Percentiles rank a stretch among this genome's conserved stretches.
Evolutionary conservation across 257 asterid genomes (phyloP).

Genomic region (Catharanthus roseus): DNA sequence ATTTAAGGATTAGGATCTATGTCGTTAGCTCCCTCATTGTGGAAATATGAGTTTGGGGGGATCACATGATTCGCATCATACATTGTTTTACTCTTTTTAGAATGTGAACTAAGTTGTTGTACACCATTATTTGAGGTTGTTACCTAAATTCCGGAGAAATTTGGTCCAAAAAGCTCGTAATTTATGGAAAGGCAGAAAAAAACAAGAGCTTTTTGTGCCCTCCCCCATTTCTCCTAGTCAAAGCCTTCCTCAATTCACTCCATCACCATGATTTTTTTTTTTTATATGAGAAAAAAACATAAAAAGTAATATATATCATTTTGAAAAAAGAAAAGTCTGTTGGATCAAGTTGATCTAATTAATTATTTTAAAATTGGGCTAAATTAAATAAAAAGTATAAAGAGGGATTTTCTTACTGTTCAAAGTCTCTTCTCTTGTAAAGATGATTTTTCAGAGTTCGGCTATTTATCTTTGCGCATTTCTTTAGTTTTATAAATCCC

Average conservation of each 20-base stretch:
- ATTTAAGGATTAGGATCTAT: background rate
- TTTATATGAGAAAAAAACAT: too few species aligned
- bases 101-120: background rate
- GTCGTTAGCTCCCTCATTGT: background rate
- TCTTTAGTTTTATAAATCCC: too few species aligned
- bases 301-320: too few species aligned
- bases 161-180: background rate
- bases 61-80: background rate
- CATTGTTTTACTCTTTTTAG: background rate
- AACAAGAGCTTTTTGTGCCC: background rate
- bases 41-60: background rate
- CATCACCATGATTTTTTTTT: background rate
- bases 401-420: too few species aligned
- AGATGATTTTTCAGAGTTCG: too few species aligned
- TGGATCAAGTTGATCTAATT: too few species aligned
- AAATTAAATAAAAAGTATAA: too few species aligned
- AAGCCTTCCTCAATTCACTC: background rate
- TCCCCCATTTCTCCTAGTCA: background rate
- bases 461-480: too few species aligned
- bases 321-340: too few species aligned
- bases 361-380: too few species aligned
- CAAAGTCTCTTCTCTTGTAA: too few species aligned
- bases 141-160: background rate
- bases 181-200: background rate
- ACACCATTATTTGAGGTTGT: background rate